A percentile compares a stretch with the other conserved stretches of the same genome.
phyloP scores from a whole-genome alignment of 1,284 basidiomycete species.

The Sanghuangporus weigelae region DNA sequence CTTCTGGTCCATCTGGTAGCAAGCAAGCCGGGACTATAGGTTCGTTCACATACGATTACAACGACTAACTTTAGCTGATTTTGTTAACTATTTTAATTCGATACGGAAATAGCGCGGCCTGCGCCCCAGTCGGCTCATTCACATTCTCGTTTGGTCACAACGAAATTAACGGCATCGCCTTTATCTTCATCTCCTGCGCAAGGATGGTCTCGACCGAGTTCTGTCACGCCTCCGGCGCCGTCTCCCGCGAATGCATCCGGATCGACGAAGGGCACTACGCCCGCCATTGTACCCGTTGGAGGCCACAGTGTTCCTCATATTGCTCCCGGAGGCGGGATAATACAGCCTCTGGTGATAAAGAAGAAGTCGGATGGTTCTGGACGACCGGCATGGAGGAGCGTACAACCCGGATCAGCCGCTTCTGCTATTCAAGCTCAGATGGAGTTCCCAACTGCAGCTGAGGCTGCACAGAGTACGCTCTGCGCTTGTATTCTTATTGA shows the following conservation, averaged over 20 bases:
- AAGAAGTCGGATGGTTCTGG: conserved; percentile 39
- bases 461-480: conserved; percentile 74
- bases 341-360: conserved; percentile 54
- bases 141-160: conserved; percentile 74
- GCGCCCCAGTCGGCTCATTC: conserved; percentile 46
- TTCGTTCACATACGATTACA: conserved; percentile 31
- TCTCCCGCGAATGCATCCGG: conserved; percentile 33
- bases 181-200: conserved; percentile 50
- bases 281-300: conserved; percentile 25
- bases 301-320: conserved; percentile 38
- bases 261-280: conserved; percentile 25
- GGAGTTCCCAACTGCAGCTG: conserved; percentile 91
- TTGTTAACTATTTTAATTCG: neutral
- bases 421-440: conserved; percentile 33
- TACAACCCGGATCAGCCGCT: conserved; percentile 34
- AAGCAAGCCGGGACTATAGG: conserved; percentile 49
- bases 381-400: conserved; percentile 62
- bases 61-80: conserved; percentile 11
- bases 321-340: conserved; percentile 56
- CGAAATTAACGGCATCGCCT: conserved; percentile 74
- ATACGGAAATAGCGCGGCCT: conserved; percentile 44
- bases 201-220: conserved; percentile 77
- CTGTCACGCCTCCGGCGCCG: conserved; percentile 53
- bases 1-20: conserved; percentile 7
- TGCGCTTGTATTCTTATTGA: neutral